Conservation (phyloP, 257 asterid genomes). For the Ajuga chamaepitys region DNA sequence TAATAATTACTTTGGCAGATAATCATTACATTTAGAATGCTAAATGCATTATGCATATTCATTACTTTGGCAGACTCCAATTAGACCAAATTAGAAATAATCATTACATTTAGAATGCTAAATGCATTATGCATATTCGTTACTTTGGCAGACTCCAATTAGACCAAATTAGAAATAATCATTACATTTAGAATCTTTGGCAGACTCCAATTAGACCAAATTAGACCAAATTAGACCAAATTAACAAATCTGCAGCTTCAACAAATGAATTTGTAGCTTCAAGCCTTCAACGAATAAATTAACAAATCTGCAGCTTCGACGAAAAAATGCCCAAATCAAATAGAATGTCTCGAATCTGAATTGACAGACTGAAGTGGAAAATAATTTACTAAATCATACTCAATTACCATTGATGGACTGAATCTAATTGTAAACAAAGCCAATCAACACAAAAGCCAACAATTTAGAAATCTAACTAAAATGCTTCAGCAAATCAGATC, state of each 20-base stretch:
- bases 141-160: too few relatives aligned
- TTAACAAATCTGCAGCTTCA: slow-evolving; percentile 12
- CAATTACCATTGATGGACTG: slow-evolving; percentile 7
- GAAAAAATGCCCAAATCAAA: neutral
- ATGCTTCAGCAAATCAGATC: neutral
- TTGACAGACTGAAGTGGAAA: neutral
- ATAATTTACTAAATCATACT: neutral
- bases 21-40: too few relatives aligned
- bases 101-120: too few relatives aligned
- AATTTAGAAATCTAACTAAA: neutral
- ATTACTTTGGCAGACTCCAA: too few relatives aligned
- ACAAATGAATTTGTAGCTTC: neutral
- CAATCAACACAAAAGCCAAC: neutral
- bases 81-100: too few relatives aligned
- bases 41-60: too few relatives aligned
- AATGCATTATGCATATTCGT: too few relatives aligned
- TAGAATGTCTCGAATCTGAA: slow-evolving; percentile 8
- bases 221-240: slow-evolving; percentile 8
- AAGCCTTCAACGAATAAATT: too few relatives aligned
- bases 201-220: too few relatives aligned
- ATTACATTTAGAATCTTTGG: too few relatives aligned
- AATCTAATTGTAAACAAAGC: slow-evolving; percentile 1
- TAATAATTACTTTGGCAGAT: too few relatives aligned
- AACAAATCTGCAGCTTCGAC: slow-evolving; percentile 12
- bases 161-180: too few relatives aligned